Conservation (phyloP, 176 grass and related monocot species). For the Rhynchospora pubera region DNA sequence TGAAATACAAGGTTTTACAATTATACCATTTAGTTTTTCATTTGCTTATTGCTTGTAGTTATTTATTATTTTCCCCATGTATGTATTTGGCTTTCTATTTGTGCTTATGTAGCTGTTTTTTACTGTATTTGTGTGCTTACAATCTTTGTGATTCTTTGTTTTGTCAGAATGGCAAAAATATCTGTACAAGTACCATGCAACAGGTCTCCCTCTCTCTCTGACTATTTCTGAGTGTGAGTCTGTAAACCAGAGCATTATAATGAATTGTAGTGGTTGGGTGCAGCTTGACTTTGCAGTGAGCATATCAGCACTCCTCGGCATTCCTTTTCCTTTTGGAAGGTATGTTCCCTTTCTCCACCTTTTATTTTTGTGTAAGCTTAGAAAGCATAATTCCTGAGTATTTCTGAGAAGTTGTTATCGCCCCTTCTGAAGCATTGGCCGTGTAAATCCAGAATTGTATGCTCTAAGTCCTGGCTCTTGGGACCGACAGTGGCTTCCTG, state of each 20-base stretch:
- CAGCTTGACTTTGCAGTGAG: constrained; percentile 97
- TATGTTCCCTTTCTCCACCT: constrained; percentile 5
- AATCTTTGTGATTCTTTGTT: constrained; percentile 26
- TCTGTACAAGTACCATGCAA: constrained; percentile 77
- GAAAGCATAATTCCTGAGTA: constrained; percentile 11
- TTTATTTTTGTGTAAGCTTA: neutral
- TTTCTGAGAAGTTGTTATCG: constrained; percentile 20
- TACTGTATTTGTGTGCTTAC: constrained; percentile 18
- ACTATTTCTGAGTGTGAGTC: neutral
- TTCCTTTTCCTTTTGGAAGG: constrained; percentile 99
- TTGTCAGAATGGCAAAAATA: constrained; percentile 61
- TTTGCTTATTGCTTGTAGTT: no score
- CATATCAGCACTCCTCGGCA: constrained; percentile 83
- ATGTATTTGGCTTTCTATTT: constrained; percentile 14
- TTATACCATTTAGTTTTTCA: neutral
- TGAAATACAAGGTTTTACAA: neutral
- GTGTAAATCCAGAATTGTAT: constrained; percentile 85
- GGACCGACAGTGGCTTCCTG: constrained; percentile 35
- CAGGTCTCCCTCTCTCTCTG: constrained; percentile 45
- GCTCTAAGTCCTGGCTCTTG: constrained; percentile 73
- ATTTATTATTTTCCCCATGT: constrained; percentile 16
- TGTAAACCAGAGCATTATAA: neutral
- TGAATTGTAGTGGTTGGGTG: constrained; percentile 25
- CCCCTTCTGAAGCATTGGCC: constrained; percentile 66
- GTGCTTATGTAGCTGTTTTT: constrained; percentile 19